Percentiles rank a stretch among this genome's conserved stretches.
phyloP scores from a whole-genome alignment of 2,329 filamentous ascomycete genomes.

The Chaetomiaceae sp. region DNA sequence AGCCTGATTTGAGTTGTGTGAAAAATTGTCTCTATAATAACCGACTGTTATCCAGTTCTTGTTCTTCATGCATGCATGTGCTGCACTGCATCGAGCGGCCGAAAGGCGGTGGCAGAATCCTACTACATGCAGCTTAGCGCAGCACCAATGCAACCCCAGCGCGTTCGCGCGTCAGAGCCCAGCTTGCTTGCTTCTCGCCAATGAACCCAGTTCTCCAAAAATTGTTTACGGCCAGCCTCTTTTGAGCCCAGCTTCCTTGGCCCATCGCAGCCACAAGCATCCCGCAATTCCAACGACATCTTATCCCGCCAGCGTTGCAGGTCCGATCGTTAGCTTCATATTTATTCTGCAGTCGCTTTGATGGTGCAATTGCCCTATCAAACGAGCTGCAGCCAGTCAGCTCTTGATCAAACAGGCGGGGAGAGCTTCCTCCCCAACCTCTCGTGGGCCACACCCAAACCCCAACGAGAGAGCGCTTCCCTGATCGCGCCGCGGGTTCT shows the following conservation, averaged over 20 bases:
- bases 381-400: constrained; percentile 11
- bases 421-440: constrained; percentile 7
- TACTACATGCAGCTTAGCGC: constrained; percentile 19
- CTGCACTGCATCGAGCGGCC: not conserved
- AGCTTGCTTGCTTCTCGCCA: constrained; percentile 19
- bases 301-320: not conserved
- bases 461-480: not conserved
- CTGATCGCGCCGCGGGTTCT: constrained; percentile 7
- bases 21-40: no score
- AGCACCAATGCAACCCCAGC: constrained; percentile 17
- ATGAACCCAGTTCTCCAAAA: constrained; percentile 30
- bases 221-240: constrained; percentile 31
- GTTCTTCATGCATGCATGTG: no score
- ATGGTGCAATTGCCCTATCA: constrained; percentile 18
- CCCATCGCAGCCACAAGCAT: constrained; percentile 8
- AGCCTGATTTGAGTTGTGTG: no score
- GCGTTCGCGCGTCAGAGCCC: constrained; percentile 23
- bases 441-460: not conserved
- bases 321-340: constrained; percentile 4
- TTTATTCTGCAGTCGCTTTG: constrained; percentile 2
- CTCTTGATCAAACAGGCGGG: constrained; percentile 12
- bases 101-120: constrained; percentile 21
- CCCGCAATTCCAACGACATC: constrained; percentile 9
- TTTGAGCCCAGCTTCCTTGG: constrained; percentile 15
- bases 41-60: no score